These are phyloP conservation scores for Durusdinium trenchii DNA, from an alignment of 73 alveolate species.

Conservation along the genomic window DNA sequence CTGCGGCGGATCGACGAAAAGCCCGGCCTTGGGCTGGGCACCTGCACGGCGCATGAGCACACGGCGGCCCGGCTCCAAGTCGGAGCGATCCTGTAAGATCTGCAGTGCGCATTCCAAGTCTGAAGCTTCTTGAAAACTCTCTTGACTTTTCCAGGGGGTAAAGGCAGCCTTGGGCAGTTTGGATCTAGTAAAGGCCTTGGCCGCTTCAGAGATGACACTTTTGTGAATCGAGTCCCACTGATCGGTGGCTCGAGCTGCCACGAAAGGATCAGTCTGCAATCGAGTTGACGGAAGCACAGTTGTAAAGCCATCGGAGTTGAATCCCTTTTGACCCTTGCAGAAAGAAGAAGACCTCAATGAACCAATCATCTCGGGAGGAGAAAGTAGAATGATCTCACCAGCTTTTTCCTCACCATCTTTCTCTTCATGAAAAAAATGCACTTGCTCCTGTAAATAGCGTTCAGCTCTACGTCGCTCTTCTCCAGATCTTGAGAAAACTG, in stretches of 20 bases:
- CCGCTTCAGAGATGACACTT: conserved; percentile 15
- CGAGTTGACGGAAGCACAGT: conserved; percentile 33
- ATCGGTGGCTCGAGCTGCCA: conserved; percentile 81
- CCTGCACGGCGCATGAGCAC: conserved; percentile 58
- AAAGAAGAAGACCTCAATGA: neutral
- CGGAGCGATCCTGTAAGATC: conserved; percentile 36
- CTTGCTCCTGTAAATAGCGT: conserved; percentile 26
- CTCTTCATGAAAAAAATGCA: conserved; percentile 7
- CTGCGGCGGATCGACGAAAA: conserved; percentile 60
- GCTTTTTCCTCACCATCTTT: neutral
- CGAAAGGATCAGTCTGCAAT: neutral
- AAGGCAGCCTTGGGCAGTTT: neutral
- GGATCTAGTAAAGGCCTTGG: conserved; percentile 59
- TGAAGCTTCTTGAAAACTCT: conserved; percentile 3
- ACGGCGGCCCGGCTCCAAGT: conserved; percentile 81
- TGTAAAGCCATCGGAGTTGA: conserved; percentile 19
- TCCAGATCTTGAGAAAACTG: neutral
- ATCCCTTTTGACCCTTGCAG: neutral
- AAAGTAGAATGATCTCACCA: neutral
- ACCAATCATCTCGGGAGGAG: conserved; percentile 11
- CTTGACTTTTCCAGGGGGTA: neutral
- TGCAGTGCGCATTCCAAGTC: conserved; percentile 7
- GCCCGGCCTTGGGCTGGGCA: conserved; percentile 53
- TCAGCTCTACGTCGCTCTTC: conserved; percentile 21
- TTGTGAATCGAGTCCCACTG: conserved; percentile 38